These are phyloP conservation scores for Drechslerella coelobrocha DNA, from an alignment of 2,329 filamentous ascomycete genomes.

Conservation along the genomic window DNA sequence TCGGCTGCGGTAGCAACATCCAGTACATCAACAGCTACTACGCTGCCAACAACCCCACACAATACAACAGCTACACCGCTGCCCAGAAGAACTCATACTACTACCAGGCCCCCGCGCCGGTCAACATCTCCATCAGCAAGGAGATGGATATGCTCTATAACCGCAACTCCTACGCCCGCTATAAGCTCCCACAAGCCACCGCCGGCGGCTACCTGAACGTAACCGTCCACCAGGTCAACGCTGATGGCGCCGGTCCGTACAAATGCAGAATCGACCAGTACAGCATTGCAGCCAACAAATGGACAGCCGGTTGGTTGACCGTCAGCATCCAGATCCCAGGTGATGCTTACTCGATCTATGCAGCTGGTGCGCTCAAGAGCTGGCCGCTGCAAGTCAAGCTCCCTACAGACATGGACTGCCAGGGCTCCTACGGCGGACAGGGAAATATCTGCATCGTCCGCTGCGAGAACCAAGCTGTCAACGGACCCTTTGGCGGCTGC, in stretches of 20 bases:
- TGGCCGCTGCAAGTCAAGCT: slow-evolving; percentile 8
- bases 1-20: not conserved
- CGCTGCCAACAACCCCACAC: not conserved
- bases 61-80: not conserved
- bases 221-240: slow-evolving; percentile 15
- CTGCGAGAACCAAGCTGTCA: slow-evolving; percentile 24
- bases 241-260: slow-evolving; percentile 14
- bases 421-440: slow-evolving; percentile 1
- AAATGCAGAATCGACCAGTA: slow-evolving; percentile 10
- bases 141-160: not conserved
- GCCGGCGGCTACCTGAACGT: not conserved
- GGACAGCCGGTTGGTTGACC: slow-evolving; percentile 7
- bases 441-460: slow-evolving; percentile 31
- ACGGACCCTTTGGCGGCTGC: slow-evolving; percentile 20
- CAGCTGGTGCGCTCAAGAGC: slow-evolving; percentile 1
- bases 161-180: not conserved
- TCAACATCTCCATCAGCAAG: not conserved
- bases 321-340: not conserved
- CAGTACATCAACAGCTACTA: not conserved
- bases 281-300: slow-evolving; percentile 6
- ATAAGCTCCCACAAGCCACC: not conserved
- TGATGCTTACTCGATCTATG: not conserved
- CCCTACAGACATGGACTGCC: slow-evolving; percentile 11
- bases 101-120: not conserved
- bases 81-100: not conserved